A percentile compares a stretch with the other conserved stretches of the same genome.
Evolutionary conservation across 805 yeast species (phyloP).

Genomic region (Nakazawaea wyomingensis): DNA sequence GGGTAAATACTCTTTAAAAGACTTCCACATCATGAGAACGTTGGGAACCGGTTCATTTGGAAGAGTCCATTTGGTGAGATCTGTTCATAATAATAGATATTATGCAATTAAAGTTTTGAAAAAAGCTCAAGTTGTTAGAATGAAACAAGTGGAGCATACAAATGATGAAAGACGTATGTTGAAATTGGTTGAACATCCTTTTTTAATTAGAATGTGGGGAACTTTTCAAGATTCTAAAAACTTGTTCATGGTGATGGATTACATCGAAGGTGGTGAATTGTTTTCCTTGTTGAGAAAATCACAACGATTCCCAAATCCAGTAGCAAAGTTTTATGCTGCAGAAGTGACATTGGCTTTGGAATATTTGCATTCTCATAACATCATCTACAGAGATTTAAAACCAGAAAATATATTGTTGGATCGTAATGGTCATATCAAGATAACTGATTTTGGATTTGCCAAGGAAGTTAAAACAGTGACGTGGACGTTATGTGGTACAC

Average conservation of each 20-base stretch:
- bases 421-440: constrained; percentile 54
- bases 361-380: constrained; percentile 53
- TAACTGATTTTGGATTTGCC: constrained; percentile 61
- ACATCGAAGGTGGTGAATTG: constrained; percentile 60
- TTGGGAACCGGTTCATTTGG: constrained; percentile 62
- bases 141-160: constrained; percentile 62
- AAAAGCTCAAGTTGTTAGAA: constrained; percentile 51
- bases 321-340: constrained; percentile 60
- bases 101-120: constrained; percentile 57
- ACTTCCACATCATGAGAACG: constrained; percentile 52
- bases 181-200: constrained; percentile 54
- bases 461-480: constrained; percentile 57
- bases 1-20: constrained; percentile 52
- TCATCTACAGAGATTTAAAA: constrained; percentile 55
- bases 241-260: constrained; percentile 60
- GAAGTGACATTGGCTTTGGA: constrained; percentile 56
- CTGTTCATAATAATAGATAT: constrained; percentile 53
- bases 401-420: constrained; percentile 57
- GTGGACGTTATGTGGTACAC: constrained; percentile 60
- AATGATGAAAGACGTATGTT: constrained; percentile 59
- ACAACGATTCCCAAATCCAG: constrained; percentile 57
- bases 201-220: constrained; percentile 63
- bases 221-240: constrained; percentile 55
- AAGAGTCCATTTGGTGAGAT: constrained; percentile 52
- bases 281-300: constrained; percentile 52